These are phyloP conservation scores for Lophium mytilinum DNA, from an alignment of 495 filamentous ascomycete species.

Conservation along the genomic window DNA sequence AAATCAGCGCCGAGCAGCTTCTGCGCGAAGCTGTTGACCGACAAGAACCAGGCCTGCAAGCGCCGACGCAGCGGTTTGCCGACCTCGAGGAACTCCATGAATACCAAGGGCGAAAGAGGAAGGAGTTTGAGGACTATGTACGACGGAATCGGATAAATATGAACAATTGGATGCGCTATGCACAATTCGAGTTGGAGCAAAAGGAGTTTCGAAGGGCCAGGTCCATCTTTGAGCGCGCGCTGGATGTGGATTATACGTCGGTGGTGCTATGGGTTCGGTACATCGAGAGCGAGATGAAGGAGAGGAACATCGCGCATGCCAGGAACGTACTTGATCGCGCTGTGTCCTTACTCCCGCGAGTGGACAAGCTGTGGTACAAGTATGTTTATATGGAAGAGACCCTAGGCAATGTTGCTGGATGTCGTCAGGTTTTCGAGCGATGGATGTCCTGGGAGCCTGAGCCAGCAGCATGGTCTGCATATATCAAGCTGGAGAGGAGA, in stretches of 20 bases:
- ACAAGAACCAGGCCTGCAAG: conserved; percentile 80
- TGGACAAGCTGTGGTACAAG: conserved; percentile 97
- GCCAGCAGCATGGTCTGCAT: conserved; percentile 88
- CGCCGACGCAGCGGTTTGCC: conserved; percentile 88
- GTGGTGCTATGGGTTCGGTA: conserved; percentile 84
- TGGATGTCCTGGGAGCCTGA: conserved; percentile 99
- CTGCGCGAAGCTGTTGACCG: conserved; percentile 96
- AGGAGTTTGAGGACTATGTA: conserved; percentile 97
- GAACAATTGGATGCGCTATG: conserved; percentile 70
- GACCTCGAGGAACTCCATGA: conserved; percentile 98
- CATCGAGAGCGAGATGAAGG: conserved; percentile 94
- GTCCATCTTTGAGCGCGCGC: conserved; percentile 91
- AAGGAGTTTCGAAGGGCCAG: conserved; percentile 95
- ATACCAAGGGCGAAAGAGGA: conserved; percentile 89
- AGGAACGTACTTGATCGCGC: conserved; percentile 90
- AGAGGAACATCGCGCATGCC: conserved; percentile 51
- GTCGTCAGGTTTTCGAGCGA: conserved; percentile 88
- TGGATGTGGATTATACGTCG: conserved; percentile 82
- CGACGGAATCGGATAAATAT: conserved; percentile 90
- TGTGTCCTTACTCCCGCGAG: conserved; percentile 79
- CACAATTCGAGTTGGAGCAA: conserved; percentile 94
- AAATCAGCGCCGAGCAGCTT: conserved; percentile 95
- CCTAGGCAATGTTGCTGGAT: conserved; percentile 83
- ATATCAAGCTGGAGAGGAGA: conserved; percentile 94
- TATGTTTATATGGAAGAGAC: conserved; percentile 99